These are phyloP conservation scores for Zizania palustris DNA, from an alignment of 202 grass and related monocot genomes.

Conservation along the genomic window DNA sequence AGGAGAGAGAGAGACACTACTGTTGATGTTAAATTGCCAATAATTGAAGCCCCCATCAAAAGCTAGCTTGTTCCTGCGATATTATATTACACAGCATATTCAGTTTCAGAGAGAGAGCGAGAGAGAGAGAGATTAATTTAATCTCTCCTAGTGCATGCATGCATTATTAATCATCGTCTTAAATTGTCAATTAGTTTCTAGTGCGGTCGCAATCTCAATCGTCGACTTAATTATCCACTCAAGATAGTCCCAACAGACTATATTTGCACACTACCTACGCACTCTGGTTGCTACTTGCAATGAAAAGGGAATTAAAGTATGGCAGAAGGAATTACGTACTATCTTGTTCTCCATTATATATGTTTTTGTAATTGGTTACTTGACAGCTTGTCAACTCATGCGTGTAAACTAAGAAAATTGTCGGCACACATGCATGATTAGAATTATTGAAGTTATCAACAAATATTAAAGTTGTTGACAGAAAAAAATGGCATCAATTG, in stretches of 20 bases:
- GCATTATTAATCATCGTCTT: not conserved
- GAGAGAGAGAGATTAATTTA: not conserved
- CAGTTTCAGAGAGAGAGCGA: not conserved
- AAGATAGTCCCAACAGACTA: not conserved
- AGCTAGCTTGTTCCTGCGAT: not conserved
- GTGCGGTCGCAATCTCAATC: not conserved
- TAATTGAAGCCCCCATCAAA: not conserved
- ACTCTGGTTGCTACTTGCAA: not conserved
- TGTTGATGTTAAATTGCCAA: slow-evolving; percentile 15
- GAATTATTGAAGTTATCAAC: not conserved
- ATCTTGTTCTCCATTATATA: not conserved
- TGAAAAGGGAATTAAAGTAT: not conserved
- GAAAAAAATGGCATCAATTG: too few species aligned
- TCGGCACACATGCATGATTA: slow-evolving; percentile 17
- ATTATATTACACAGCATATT: too few species aligned
- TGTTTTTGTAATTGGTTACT: not conserved
- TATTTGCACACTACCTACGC: not conserved
- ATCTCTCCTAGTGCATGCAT: not conserved
- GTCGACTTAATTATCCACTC: not conserved
- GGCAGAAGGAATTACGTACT: not conserved
- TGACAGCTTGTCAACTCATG: slow-evolving; percentile 21
- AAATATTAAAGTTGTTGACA: too few species aligned
- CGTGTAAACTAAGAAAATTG: not conserved
- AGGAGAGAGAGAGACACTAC: not conserved
- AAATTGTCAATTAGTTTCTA: slow-evolving; percentile 1